Evolutionary conservation across 768 basidiomycete genomes (phyloP), one percentile per base, ranked within the genome.

Genomic region (Myochromella boudieri): DNA sequence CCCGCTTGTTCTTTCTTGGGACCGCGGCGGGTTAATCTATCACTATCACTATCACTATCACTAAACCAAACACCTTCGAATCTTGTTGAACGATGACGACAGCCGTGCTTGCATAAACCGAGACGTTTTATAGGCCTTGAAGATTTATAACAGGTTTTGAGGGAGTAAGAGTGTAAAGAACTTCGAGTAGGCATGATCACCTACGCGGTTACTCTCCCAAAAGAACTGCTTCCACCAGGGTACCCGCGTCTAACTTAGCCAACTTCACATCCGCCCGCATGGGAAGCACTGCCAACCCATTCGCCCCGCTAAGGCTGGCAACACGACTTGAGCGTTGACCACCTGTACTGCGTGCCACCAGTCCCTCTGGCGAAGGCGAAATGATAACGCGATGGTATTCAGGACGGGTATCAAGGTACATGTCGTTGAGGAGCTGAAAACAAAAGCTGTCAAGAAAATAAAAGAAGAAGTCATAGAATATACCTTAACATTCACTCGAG

Each of bases 351-450:
- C 72, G 78, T 2, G 90, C 92, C 45, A 72, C 72, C 44, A 91
- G 68, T 6, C 76, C 76, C 22, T 65, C 63, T 4, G 58, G 42
- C 2, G 67, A 70, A 1, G 74, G 68, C n/a, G 67, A 66, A 29
- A 94, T 71, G 12, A 80, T 55, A 3, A 85, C 91, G 4, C 92
- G 84, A 63, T 95, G 92, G 64, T 89, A 94, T 57, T 93, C 91
- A 1, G 81, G 79, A 8, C 92, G 76, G 7, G 83, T 62, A 59
- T 93, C 89, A 21, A 92, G 73, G 1, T 65, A 66, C 79, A 93
- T 84, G 14, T 76, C 52, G 51, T 74, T 68, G 58, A 80, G 76
- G 14, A 87, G 59, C 84, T 87, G 53, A 27, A 45, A 37, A 34
- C 8, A 31, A 31, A 31, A n/a, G 8, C 29, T n/a, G 29, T n/a